phyloP scores from a whole-genome alignment of 148 eudicot genomes.

The Heliosperma pusillum region DNA sequence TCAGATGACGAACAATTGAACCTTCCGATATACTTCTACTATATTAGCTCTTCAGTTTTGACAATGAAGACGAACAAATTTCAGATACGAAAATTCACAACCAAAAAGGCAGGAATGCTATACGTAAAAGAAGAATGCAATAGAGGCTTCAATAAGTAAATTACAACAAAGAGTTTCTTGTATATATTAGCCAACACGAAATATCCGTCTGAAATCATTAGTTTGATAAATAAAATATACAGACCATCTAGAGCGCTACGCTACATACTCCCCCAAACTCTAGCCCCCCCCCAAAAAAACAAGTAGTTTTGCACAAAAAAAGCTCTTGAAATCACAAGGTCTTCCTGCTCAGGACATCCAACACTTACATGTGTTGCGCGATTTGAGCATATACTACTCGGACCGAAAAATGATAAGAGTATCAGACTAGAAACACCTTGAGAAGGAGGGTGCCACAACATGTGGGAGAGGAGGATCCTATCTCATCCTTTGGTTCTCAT shows the following conservation, averaged over 20 bases:
- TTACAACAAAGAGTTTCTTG: not conserved
- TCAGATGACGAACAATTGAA: no score
- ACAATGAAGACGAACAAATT: no score
- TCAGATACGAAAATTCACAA: no score
- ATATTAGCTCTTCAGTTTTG: no score
- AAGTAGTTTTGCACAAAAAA: constrained; percentile 25
- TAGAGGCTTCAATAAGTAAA: no score
- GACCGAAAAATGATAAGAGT: constrained; percentile 1
- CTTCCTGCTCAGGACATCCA: not conserved
- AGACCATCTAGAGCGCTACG: constrained; percentile 18
- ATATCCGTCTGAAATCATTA: not conserved
- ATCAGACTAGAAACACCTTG: constrained; percentile 12
- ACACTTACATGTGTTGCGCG: constrained; percentile 6
- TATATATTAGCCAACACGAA: constrained; percentile 11
- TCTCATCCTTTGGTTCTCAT: constrained; percentile 93
- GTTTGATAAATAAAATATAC: constrained; percentile 9
- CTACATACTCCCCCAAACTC: not conserved
- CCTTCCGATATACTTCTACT: no score
- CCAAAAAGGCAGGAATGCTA: no score
- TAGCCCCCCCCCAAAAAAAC: constrained; percentile 9
- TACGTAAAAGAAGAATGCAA: no score
- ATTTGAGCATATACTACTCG: constrained; percentile 5
- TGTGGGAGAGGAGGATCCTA: not conserved
- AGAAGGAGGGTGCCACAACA: not conserved
- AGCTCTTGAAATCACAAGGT: not conserved